Evolutionary conservation across 148 eudicot species (phyloP).

Genomic region (Gaultheria prostrata): DNA sequence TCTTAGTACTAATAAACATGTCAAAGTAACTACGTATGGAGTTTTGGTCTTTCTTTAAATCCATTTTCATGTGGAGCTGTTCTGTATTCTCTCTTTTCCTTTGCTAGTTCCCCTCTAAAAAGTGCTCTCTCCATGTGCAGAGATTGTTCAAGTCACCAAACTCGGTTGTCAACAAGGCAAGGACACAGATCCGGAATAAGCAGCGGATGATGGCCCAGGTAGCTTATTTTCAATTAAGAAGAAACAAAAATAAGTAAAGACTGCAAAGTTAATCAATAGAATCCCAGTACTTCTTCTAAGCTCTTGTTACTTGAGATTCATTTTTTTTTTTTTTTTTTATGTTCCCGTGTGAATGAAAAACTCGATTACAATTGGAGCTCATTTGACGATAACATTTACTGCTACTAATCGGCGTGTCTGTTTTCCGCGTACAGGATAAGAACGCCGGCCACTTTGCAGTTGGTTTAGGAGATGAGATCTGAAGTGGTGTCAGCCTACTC

Average conservation of each 20-base stretch:
- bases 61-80: background rate
- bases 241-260: background rate
- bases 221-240: background rate
- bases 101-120: background rate
- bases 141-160: constrained; percentile 80
- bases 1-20: background rate
- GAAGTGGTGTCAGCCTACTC: background rate
- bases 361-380: background rate
- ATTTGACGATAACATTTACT: background rate
- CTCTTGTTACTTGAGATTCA: background rate
- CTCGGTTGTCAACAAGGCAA: constrained; percentile 68
- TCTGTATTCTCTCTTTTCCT: background rate
- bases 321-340: background rate
- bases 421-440: constrained; percentile 38
- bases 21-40: background rate
- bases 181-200: constrained; percentile 76
- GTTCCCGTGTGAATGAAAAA: background rate
- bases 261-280: background rate
- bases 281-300: background rate
- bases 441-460: constrained; percentile 53
- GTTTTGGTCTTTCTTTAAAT: background rate
- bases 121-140: constrained; percentile 30
- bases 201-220: constrained; percentile 72
- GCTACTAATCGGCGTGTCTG: background rate
- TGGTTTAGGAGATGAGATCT: constrained; percentile 30